Evolutionary conservation across 2,329 filamentous ascomycete genomes (phyloP), one percentile per base, ranked within the genome.

Genomic region (Ophiocordyceps sinensis): DNA sequence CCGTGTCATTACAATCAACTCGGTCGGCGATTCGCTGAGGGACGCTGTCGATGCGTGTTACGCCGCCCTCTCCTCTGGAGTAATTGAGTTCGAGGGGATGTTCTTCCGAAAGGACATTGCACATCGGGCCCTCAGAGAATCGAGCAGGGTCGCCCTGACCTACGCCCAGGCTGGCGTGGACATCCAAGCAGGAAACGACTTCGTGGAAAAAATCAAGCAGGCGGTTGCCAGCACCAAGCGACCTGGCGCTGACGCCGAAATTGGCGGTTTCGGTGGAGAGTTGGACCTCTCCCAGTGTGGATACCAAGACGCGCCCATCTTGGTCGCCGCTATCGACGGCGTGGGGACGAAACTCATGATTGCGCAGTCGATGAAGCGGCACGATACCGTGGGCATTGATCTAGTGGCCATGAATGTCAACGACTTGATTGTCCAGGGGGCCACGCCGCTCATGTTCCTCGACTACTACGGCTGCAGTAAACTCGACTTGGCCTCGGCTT

Each of bases 331-430:
- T 45, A 96, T 95, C 48, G 91, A 98, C 57, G 91, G 91, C 40
- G 87, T 96, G 31, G 91, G 89, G 44, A 96, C 89, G 38, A 96
- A 96, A 68, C 80, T 96, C 52, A 93, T 93, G 72, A 85, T 98
- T 54, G 91, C 91, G 0, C 89, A 95, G 58, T 76, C 79, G 12
- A 84, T 93, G 67, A 74, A 79, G 52, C 86, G 93, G 64, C 91
- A 95, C 63, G 80, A 89, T 61, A 94, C 88, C 3, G 89, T 98
- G 11, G 91, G 91, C 45, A 87, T 98, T 52, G 91, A 98, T 58
- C 75, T 98, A 30, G 91, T 98, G 4, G 91, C 91, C 50, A 96
- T 96, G 89, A 96, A 95, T 61, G 91, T 96, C 57, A 98, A 98
- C 61, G 91, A 98, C 56, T 73, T 98, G 0, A 81, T 98, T 40